A percentile compares a stretch with the other conserved stretches of the same genome.
Evolutionary conservation across 495 filamentous ascomycete species (phyloP).

Genomic region (Penicillium pancosmium): DNA sequence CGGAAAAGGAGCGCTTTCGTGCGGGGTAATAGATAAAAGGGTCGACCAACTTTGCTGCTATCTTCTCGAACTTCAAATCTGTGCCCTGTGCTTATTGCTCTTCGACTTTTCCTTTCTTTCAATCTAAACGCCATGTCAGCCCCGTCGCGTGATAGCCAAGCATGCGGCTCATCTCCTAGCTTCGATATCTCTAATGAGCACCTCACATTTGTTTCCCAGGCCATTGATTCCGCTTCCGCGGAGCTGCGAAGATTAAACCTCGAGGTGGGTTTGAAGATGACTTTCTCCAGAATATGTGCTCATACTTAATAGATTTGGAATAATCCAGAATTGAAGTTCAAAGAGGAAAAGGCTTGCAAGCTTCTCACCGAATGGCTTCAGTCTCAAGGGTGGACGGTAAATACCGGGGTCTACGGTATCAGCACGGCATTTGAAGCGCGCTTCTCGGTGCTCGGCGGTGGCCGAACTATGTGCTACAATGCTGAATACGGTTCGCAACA

Average conservation of each 20-base stretch:
- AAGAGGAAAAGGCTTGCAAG: constrained; percentile 16
- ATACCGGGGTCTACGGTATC: constrained; percentile 28
- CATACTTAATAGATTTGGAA: constrained; percentile 3
- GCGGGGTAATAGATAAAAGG: no score
- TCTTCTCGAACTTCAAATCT: no score
- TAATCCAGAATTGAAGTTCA: constrained; percentile 13
- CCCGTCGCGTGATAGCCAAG: no score
- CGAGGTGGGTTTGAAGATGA: background rate
- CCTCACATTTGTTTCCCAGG: background rate
- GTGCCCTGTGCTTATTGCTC: no score
- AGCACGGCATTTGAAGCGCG: constrained; percentile 26
- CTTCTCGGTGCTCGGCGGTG: constrained; percentile 19
- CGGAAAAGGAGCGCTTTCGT: no score
- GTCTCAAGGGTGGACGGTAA: constrained; percentile 12
- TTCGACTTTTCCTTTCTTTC: no score
- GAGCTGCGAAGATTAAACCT: constrained; percentile 1
- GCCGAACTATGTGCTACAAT: constrained; percentile 28
- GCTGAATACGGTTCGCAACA: constrained; percentile 28
- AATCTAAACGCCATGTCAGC: no score
- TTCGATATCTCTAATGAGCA: background rate
- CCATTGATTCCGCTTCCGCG: background rate
- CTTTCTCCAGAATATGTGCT: background rate
- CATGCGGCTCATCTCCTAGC: no score
- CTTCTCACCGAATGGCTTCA: constrained; percentile 16
- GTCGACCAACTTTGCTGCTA: no score